Base-by-base conservation (phyloP, 2,329 filamentous ascomycete species). In the Bipolaris bicolor region DNA sequence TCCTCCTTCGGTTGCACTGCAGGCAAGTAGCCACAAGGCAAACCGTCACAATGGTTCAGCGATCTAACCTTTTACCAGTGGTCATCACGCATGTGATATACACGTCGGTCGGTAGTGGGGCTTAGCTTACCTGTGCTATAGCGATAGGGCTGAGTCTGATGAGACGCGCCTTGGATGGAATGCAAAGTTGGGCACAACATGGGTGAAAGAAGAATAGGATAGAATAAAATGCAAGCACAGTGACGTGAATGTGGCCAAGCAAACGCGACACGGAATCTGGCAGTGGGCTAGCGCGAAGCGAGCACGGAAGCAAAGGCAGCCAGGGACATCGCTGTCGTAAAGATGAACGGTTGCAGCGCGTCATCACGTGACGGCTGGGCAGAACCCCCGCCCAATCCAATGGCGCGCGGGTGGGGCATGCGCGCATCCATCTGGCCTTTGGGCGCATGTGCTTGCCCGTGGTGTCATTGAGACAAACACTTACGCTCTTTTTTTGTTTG, bases 31-130 rank as follows among this genome's bases (percentile, higher is more conserved):
- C 13, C 41, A 5, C 55, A 48, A 64, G 56, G 61, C 52, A 56
- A 66, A 68, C 69, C 70, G 64, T 71, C 63, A 13, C 26, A 56
- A 57, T 52, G 24, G 37, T 48, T 48, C 5, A 22, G 63, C 68
- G 58, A 69, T 73, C 65, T 71, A 66, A 70, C 70, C 71, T 73
- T 73, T 73, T 72, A 72, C 69, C 70, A 71, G 52, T 58, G 57
- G 55, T 72, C 70, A 71, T 71, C 66, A 66, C 63, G 48, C 33
- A 18, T 53, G 47, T 22, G 10, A 39, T 18, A 40, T 37, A 39
- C 37, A 13, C 15, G n/a, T 18, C 22, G 34, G 15, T 1, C 39
- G 18, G 37, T 7, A 18, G 18, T 11, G 6, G n/a, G 36, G 33
- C 18, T 7, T 43, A 18, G 58, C 58, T 51, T 55, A 65, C 60